Evolutionary conservation across 805 yeast species (phyloP).

Genomic region (Kuraishia ogatae): DNA sequence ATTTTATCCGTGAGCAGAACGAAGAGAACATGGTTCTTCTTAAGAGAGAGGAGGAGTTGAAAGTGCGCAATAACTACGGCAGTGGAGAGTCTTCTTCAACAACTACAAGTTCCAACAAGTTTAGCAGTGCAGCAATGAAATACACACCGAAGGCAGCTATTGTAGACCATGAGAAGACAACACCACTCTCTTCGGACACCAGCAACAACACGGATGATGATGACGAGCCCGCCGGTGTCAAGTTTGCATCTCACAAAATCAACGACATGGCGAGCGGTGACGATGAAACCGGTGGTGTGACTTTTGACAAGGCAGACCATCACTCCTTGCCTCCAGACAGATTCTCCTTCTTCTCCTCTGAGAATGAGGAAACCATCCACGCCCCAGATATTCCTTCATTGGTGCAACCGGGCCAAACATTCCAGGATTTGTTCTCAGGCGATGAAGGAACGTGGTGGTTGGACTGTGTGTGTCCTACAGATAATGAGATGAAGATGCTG

Average conservation of each 20-base stretch:
- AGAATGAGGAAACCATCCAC: slow-evolving; percentile 80
- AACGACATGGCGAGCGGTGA: slow-evolving; percentile 6
- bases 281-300: slow-evolving; percentile 22
- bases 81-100: slow-evolving; percentile 15
- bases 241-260: background rate
- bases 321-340: slow-evolving; percentile 50
- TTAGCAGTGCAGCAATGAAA: slow-evolving; percentile 46
- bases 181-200: background rate
- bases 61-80: slow-evolving; percentile 10
- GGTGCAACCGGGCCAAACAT: slow-evolving; percentile 53
- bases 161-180: background rate
- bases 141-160: slow-evolving; percentile 39
- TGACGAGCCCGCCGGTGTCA: background rate
- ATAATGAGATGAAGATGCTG: slow-evolving; percentile 84
- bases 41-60: slow-evolving; percentile 23
- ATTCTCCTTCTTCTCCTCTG: slow-evolving; percentile 76
- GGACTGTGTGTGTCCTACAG: slow-evolving; percentile 91
- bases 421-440: slow-evolving; percentile 60
- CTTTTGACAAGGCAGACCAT: slow-evolving; percentile 15
- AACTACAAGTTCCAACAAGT: slow-evolving; percentile 27
- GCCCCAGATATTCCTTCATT: slow-evolving; percentile 81
- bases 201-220: background rate
- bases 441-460: slow-evolving; percentile 92
- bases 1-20: slow-evolving; percentile 57
- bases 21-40: slow-evolving; percentile 33